A percentile compares a stretch with the other conserved stretches of the same genome.
These are phyloP conservation scores for Musa troglodytarum DNA, from an alignment of 176 grass and related monocot species.

Conservation along the genomic window DNA sequence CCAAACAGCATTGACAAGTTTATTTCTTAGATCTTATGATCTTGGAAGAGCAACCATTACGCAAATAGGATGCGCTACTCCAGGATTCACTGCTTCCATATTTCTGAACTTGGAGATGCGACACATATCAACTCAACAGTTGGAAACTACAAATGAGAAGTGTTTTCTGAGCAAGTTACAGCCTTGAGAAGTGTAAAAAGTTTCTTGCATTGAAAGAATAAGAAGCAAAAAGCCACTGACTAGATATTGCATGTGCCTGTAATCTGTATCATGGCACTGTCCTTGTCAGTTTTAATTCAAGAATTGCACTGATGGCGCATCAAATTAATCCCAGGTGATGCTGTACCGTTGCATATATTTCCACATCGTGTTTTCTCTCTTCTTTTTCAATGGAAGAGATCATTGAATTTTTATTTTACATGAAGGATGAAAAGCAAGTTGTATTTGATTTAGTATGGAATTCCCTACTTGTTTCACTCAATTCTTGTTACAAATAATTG, in stretches of 20 bases:
- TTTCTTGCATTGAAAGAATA: not conserved
- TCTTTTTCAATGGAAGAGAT: not conserved
- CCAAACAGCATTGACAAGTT: not conserved
- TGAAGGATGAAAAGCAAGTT: too few species aligned
- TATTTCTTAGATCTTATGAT: not conserved
- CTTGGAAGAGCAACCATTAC: not conserved
- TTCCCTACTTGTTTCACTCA: too few species aligned
- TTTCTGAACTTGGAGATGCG: not conserved
- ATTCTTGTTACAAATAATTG: too few species aligned
- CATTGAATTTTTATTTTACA: not conserved
- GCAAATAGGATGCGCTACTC: too few species aligned
- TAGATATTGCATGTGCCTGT: too few species aligned
- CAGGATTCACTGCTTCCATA: too few species aligned
- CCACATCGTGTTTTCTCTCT: not conserved
- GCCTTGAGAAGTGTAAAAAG: conserved; percentile 2
- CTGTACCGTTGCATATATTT: too few species aligned
- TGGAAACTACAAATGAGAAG: not conserved
- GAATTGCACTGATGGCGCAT: not conserved
- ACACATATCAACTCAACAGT: not conserved
- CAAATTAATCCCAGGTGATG: not conserved
- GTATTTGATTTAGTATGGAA: too few species aligned
- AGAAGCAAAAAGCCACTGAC: not conserved
- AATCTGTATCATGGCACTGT: too few species aligned
- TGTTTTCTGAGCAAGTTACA: not conserved
- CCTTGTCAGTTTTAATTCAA: not conserved